Base-by-base conservation (phyloP, 106 monocot species). In the Iris macrosiphon region DNA sequence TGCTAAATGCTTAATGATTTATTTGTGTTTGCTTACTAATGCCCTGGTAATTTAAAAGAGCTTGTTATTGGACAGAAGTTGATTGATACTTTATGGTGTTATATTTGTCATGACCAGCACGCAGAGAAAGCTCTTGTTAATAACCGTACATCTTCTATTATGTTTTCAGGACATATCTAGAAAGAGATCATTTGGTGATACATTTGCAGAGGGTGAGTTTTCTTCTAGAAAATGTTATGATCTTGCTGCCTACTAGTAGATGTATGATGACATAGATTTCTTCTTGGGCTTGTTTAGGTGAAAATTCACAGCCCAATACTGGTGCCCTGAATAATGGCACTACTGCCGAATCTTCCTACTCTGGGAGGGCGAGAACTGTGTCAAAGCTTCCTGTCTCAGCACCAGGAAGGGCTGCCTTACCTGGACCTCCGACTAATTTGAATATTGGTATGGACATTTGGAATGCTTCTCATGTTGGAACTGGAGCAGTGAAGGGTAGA, bases 371-470 rank as follows among this genome's bases (percentile, higher is more conserved):
- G 7, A 62, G 77, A 40, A 29, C 77, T 65, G 67, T 63, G 6
- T 35, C 72, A 18, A 85, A 85, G 44, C 80, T 85, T 38, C 76
- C 85, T 8, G 85, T 80, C 32, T 76, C 76, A 24, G 80, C 76
- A n/a, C 80, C 85, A 14, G 85, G 73, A 26, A 72, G 73, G 41
- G 43, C 79, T 27, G 47, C 72, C 4, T 57, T 80, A 44, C 48
- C 80, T 48, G 43, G 41, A 26, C 59, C 80, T 31, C 31, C 64
- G 10, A 55, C 85, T 62, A 85, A 80, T 61, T 59, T 72, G 68
- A 79, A 76, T 50, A 68, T 85, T 32, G 79, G 76, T 13, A 76
- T 85, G 76, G 76, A 80, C 33, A 27, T 75, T 26, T 85, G 85
- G 85, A 65, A 60, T 57, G 47, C 59, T 59, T 41, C 68, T 22